A percentile compares a stretch with the other conserved stretches of the same genome.
phyloP scores from a whole-genome alignment of 2,329 filamentous ascomycete genomes.

The Aspergillus pseudoglaucus region DNA sequence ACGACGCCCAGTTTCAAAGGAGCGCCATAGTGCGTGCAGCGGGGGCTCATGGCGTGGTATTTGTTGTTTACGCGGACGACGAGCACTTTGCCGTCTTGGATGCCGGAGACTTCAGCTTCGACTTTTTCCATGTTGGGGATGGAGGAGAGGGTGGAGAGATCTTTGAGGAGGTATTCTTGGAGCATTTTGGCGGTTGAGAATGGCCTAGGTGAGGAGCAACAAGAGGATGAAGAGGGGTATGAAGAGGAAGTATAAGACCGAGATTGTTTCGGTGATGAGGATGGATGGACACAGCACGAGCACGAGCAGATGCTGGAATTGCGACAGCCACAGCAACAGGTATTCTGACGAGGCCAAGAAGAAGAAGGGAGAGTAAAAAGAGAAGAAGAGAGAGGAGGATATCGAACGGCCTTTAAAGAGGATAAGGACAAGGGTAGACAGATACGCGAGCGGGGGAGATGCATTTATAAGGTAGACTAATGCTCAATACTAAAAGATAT shows the following conservation, averaged over 20 bases:
- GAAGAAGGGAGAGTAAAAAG: not conserved
- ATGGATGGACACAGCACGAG: constrained; percentile 18
- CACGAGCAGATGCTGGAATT: constrained; percentile 14
- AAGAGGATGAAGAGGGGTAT: constrained; percentile 5
- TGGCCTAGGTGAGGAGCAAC: constrained; percentile 1
- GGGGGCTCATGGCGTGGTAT: constrained; percentile 72
- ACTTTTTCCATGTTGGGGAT: constrained; percentile 76
- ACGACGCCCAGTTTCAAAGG: constrained; percentile 81
- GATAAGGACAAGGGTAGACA: not conserved
- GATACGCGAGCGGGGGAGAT: not conserved
- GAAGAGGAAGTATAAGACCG: not conserved
- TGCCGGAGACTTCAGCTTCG: constrained; percentile 83
- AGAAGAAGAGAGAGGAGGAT: not conserved
- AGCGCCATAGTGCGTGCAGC: constrained; percentile 87
- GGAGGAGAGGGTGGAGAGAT: constrained; percentile 60
- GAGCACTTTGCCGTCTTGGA: constrained; percentile 79
- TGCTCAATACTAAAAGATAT: too few species aligned
- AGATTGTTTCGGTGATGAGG: constrained; percentile 3
- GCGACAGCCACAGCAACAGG: constrained; percentile 19
- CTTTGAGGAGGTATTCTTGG: constrained; percentile 58
- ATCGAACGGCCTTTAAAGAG: not conserved
- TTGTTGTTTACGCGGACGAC: constrained; percentile 71
- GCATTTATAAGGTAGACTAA: not conserved
- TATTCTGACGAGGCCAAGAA: not conserved
- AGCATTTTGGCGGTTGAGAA: constrained; percentile 22